Percentiles rank a stretch among this genome's conserved stretches.
phyloP scores from a whole-genome alignment of 2,329 filamentous ascomycete genomes.

The Phaeomoniella chlamydospora region DNA sequence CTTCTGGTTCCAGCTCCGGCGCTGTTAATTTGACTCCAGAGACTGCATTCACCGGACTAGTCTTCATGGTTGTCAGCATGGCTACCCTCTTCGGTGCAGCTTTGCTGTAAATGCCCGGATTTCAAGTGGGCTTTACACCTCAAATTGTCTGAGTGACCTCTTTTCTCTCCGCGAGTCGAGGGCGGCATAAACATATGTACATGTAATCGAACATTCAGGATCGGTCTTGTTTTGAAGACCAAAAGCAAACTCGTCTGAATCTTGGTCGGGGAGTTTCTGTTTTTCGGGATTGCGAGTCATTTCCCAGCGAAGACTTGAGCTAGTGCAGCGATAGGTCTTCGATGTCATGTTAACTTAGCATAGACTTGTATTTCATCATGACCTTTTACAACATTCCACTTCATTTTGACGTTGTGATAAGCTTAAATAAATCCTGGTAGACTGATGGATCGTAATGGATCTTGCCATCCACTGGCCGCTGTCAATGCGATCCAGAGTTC shows the following conservation, averaged over 20 bases:
- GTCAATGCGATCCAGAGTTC: too few relatives aligned
- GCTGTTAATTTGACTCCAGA: slow-evolving; percentile 27
- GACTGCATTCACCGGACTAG: slow-evolving; percentile 29
- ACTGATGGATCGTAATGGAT: too few relatives aligned
- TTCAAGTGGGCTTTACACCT: too few relatives aligned
- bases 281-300: neutral
- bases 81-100: slow-evolving; percentile 40
- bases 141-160: too few relatives aligned
- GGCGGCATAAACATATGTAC: too few relatives aligned
- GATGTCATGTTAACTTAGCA: neutral
- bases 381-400: too few relatives aligned
- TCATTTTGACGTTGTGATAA: too few relatives aligned
- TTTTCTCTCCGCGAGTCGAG: too few relatives aligned
- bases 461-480: too few relatives aligned
- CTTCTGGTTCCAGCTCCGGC: slow-evolving; percentile 26
- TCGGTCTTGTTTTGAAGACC: neutral
- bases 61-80: slow-evolving; percentile 34
- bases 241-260: neutral
- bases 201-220: neutral
- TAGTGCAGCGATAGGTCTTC: neutral
- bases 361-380: neutral
- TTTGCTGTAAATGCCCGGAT: slow-evolving; percentile 18
- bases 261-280: neutral
- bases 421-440: too few relatives aligned
- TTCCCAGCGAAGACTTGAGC: neutral